Conservation (phyloP, 1,139 yeast genomes). For the Debaryomycetaceae sp. region DNA sequence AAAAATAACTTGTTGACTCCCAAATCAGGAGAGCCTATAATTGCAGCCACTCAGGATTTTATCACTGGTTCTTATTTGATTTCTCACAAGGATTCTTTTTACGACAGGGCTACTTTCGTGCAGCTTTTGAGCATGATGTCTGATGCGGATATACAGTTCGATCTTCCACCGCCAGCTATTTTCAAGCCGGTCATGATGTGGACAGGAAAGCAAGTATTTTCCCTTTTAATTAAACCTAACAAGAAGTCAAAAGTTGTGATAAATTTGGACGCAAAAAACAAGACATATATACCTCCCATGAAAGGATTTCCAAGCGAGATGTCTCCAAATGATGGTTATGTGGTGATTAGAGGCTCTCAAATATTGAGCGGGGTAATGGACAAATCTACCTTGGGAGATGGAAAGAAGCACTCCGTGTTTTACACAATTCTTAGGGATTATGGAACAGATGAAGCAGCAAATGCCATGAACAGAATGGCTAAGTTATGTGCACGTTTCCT, state of each 20-base stretch:
- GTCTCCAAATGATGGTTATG: conserved; percentile 97
- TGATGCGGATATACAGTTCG: conserved; percentile 84
- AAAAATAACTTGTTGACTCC: conserved; percentile 93
- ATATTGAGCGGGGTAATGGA: conserved; percentile 95
- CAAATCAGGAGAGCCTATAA: conserved; percentile 96
- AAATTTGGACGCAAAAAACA: conserved; percentile 91
- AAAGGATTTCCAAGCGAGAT: conserved; percentile 77
- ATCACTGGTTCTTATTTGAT: conserved; percentile 93
- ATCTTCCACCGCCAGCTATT: conserved; percentile 92
- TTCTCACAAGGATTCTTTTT: conserved; percentile 90
- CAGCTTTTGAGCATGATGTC: conserved; percentile 94
- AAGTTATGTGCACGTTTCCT: conserved; percentile 91
- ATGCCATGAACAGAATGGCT: conserved; percentile 98
- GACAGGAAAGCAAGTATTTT: conserved; percentile 97
- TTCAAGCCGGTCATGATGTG: conserved; percentile 84
- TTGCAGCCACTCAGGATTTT: conserved; percentile 99
- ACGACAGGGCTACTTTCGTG: conserved; percentile 78
- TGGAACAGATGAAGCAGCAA: conserved; percentile 93
- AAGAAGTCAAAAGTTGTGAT: conserved; percentile 71
- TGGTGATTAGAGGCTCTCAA: conserved; percentile 84
- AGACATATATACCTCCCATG: conserved; percentile 73
- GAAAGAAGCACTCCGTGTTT: conserved; percentile 95
- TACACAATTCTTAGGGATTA: conserved; percentile 92
- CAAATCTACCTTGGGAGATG: conserved; percentile 93
- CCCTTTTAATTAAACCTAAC: conserved; percentile 83